Evolutionary conservation across 345 rosid genomes (phyloP).

Genomic region (Gossypium rotundifolium): DNA sequence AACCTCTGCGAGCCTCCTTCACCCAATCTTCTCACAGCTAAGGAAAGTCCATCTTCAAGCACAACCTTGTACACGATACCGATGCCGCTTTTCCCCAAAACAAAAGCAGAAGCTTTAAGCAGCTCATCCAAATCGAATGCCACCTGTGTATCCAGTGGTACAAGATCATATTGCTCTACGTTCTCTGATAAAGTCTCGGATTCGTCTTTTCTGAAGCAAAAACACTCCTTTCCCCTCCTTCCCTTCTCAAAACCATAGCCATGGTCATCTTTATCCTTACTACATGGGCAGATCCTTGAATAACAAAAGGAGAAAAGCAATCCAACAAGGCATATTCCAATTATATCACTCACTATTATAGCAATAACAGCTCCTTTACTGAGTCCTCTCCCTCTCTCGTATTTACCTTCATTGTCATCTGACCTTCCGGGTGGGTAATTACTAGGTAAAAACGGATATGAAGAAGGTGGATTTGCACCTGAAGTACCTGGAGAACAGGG

Average conservation of each 20-base stretch:
- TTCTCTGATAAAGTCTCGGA: constrained; percentile 73
- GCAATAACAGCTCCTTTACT: constrained; percentile 60
- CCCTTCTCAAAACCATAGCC: constrained; percentile 51
- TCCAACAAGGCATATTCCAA: constrained; percentile 87
- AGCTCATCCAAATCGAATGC: constrained; percentile 88
- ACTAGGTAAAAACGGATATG: constrained; percentile 67
- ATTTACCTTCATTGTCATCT: constrained; percentile 26
- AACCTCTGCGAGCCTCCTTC: constrained; percentile 98
- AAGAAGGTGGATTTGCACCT: constrained; percentile 49
- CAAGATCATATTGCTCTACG: constrained; percentile 78
- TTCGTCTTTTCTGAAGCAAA: constrained; percentile 81
- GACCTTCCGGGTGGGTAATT: constrained; percentile 42
- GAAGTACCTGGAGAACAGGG: constrained; percentile 52
- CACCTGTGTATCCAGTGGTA: constrained; percentile 72
- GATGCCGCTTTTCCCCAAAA: constrained; percentile 90
- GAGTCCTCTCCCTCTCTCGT: constrained; percentile 47
- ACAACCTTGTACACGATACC: constrained; percentile 98
- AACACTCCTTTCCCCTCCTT: constrained; percentile 54
- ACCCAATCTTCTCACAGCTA: constrained; percentile 89
- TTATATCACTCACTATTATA: constrained; percentile 69
- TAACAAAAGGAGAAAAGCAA: constrained; percentile 85
- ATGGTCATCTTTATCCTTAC: constrained; percentile 35
- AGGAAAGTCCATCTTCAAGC: constrained; percentile 81
- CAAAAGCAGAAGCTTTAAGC: constrained; percentile 96
- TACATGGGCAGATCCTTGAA: constrained; percentile 47